Conservation (phyloP, 2,329 filamentous ascomycete genomes). For the Emmonsiellopsis sp. region DNA sequence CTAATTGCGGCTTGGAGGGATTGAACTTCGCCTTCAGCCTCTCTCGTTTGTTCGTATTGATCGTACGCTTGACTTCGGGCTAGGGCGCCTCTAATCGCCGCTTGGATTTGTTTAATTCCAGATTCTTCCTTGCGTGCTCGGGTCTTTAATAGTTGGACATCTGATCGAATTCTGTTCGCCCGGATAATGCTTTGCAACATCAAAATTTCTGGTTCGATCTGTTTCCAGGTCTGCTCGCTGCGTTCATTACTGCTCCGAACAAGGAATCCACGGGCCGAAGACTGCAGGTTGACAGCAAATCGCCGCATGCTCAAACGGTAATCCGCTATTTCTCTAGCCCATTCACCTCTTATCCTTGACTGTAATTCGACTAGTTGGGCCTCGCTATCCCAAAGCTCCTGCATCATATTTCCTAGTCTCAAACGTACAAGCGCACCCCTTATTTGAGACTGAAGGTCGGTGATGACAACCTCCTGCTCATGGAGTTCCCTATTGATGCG, state of each 20-base stretch:
- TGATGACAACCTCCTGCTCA: conserved; percentile 62
- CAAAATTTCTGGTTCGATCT: conserved; percentile 62
- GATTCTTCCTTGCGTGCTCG: conserved; percentile 31
- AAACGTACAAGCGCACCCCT: conserved; percentile 72
- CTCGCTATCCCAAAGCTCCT: conserved; percentile 80
- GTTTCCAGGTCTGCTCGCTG: conserved; percentile 64
- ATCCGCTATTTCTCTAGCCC: conserved; percentile 69
- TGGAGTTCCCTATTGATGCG: conserved; percentile 70
- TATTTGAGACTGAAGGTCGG: conserved; percentile 79
- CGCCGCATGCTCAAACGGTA: conserved; percentile 76
- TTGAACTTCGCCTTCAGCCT: conserved; percentile 55
- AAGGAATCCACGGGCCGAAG: conserved; percentile 66
- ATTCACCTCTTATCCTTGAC: conserved; percentile 78
- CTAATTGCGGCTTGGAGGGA: conserved; percentile 49
- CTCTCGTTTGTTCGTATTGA: conserved; percentile 54
- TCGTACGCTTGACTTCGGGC: conserved; percentile 32
- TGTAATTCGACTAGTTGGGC: conserved; percentile 72
- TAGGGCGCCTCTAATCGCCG: conserved; percentile 44
- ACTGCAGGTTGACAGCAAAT: conserved; percentile 75
- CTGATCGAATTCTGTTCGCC: conserved; percentile 37
- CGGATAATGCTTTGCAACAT: conserved; percentile 75
- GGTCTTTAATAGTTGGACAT: conserved; percentile 34
- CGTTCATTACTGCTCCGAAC: conserved; percentile 55
- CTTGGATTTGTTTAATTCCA: conserved; percentile 44
- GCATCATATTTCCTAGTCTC: conserved; percentile 72